Conservation (phyloP, 805 yeast genomes). For the Kodamaea lidongshanica region DNA sequence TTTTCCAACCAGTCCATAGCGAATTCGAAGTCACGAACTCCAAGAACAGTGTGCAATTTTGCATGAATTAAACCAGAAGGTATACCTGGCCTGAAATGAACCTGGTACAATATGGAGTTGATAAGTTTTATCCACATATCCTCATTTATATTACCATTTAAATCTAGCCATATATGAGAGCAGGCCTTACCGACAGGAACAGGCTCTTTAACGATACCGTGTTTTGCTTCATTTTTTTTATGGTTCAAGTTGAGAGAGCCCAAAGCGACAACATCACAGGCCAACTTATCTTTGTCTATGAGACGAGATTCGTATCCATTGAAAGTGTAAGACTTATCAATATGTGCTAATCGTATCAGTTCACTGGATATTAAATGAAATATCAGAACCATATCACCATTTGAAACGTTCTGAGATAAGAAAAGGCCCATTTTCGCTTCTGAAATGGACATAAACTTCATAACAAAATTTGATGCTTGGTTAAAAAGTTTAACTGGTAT, state of each 20-base stretch:
- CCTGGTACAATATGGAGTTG: constrained; percentile 34
- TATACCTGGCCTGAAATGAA: constrained; percentile 35
- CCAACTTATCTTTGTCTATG: constrained; percentile 61
- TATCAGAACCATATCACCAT: constrained; percentile 57
- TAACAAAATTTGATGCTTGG: constrained; percentile 42
- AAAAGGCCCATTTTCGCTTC: constrained; percentile 48
- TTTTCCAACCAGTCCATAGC: constrained; percentile 37
- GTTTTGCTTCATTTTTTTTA: constrained; percentile 3
- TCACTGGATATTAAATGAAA: constrained; percentile 44
- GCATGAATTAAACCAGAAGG: constrained; percentile 16
- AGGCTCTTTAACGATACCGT: constrained; percentile 18
- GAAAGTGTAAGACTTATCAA: constrained; percentile 50
- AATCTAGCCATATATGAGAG: constrained; percentile 66
- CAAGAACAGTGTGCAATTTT: constrained; percentile 26
- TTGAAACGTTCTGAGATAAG: constrained; percentile 50
- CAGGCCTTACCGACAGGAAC: constrained; percentile 60
- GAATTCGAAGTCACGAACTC: constrained; percentile 20
- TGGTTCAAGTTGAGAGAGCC: constrained; percentile 4
- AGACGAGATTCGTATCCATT: constrained; percentile 71
- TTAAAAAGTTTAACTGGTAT: constrained; percentile 35
- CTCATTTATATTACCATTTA: constrained; percentile 53
- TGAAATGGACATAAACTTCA: constrained; percentile 35
- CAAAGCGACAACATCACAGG: constrained; percentile 52
- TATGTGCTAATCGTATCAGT: constrained; percentile 15
- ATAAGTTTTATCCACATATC: constrained; percentile 56